Evolutionary conservation across 2,329 filamentous ascomycete genomes (phyloP).

Genomic region (Chrysosporium keratinophilum): DNA sequence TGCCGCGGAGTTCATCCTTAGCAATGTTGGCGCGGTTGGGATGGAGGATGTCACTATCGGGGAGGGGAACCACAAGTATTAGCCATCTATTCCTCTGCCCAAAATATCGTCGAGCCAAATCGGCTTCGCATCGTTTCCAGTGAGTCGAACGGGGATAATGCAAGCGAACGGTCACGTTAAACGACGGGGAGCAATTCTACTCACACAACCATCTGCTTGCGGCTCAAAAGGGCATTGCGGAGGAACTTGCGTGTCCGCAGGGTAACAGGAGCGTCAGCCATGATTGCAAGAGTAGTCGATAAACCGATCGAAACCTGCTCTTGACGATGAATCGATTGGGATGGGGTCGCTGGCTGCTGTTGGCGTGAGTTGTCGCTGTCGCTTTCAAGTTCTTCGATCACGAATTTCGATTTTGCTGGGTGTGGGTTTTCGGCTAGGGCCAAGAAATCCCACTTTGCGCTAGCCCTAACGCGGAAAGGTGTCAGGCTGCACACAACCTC

Average conservation of each 20-base stretch:
- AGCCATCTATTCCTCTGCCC: neutral
- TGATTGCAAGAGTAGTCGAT: constrained; percentile 49
- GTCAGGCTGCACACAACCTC: neutral
- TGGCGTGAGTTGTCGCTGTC: constrained; percentile 26
- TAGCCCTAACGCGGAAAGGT: constrained; percentile 22
- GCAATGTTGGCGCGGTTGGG: constrained; percentile 96
- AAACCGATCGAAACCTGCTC: constrained; percentile 22
- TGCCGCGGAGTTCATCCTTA: constrained; percentile 95
- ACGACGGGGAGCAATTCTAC: constrained; percentile 31
- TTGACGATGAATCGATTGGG: constrained; percentile 18
- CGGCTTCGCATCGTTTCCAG: constrained; percentile 1
- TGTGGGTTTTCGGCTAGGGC: constrained; percentile 37
- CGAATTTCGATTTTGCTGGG: constrained; percentile 33
- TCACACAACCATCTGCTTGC: constrained; percentile 99
- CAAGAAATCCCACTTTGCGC: constrained; percentile 17
- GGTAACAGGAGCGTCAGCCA: constrained; percentile 74
- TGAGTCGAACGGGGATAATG: neutral
- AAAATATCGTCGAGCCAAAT: neutral
- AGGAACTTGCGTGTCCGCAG: constrained; percentile 99
- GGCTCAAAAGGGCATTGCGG: constrained; percentile 95
- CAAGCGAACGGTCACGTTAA: neutral
- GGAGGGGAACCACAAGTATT: neutral
- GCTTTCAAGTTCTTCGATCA: constrained; percentile 20
- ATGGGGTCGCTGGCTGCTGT: constrained; percentile 19
- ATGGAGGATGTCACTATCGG: constrained; percentile 90